A percentile compares a stretch with the other conserved stretches of the same genome.
phyloP scores from a whole-genome alignment of 2,329 filamentous ascomycete genomes.

The Aureobasidium lini region DNA sequence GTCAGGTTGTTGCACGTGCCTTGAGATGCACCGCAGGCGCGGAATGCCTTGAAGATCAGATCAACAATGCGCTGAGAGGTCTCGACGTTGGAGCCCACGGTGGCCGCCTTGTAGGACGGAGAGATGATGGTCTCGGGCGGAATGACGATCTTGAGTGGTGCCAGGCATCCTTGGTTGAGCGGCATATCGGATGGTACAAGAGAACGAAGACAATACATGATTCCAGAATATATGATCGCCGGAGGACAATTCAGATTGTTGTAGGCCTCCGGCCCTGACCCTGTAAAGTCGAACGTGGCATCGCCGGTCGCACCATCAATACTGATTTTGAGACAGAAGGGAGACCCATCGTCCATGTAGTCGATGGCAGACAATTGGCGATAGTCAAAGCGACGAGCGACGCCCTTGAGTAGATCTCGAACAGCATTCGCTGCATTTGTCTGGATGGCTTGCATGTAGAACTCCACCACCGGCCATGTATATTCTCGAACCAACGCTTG shows the following conservation, averaged over 20 bases:
- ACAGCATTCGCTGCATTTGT: background rate
- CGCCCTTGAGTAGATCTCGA: conserved; percentile 9
- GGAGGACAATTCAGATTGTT: conserved; percentile 55
- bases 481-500: conserved; percentile 15
- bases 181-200: conserved; percentile 57
- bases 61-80: conserved; percentile 69
- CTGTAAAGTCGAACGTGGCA: conserved; percentile 11
- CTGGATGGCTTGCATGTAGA: conserved; percentile 13
- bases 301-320: background rate
- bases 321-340: conserved; percentile 5
- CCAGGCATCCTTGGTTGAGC: conserved; percentile 71
- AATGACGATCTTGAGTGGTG: conserved; percentile 64
- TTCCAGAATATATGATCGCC: conserved; percentile 68
- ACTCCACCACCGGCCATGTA: background rate
- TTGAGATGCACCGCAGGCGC: conserved; percentile 65
- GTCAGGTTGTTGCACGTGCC: conserved; percentile 75
- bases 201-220: conserved; percentile 43
- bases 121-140: conserved; percentile 62
- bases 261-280: conserved; percentile 10
- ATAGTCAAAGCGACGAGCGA: background rate
- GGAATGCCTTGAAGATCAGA: conserved; percentile 67
- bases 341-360: conserved; percentile 14
- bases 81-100: conserved; percentile 71
- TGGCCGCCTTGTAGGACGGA: conserved; percentile 63
- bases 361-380: conserved; percentile 8